Conservation (phyloP, 768 basidiomycete species). For the Daedaleopsis nitida region DNA sequence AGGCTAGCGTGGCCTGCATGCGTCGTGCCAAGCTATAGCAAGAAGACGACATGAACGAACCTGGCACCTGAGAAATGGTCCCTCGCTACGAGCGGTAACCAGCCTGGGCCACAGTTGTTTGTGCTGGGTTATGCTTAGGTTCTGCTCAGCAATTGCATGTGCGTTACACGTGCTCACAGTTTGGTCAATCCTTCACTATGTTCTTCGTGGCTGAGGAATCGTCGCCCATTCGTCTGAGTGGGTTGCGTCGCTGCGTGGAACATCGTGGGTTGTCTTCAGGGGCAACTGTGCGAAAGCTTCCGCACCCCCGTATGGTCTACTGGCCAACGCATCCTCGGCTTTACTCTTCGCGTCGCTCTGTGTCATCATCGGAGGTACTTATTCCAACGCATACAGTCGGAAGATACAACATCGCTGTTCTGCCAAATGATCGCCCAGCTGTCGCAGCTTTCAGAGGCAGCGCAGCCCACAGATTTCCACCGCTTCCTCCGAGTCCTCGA, state of each 20-base stretch:
- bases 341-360: background rate
- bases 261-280: background rate
- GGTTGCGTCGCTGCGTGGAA: background rate
- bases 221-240: too few relatives aligned
- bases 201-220: background rate
- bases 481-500: conserved; percentile 73
- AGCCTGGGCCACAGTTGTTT: background rate
- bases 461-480: conserved; percentile 83
- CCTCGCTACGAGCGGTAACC: background rate
- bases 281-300: background rate
- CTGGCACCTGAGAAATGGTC: background rate
- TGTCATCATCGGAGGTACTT: background rate
- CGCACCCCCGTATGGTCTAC: too few relatives aligned
- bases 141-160: background rate
- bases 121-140: background rate
- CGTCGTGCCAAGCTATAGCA: background rate
- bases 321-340: background rate
- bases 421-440: conserved; percentile 90
- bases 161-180: background rate
- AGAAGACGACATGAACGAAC: background rate
- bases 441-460: conserved; percentile 68
- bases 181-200: background rate
- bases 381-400: conserved; percentile 49
- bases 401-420: conserved; percentile 73
- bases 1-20: background rate